Base-by-base conservation (phyloP, 768 basidiomycete species). In the Rhizopogon rudus region DNA sequence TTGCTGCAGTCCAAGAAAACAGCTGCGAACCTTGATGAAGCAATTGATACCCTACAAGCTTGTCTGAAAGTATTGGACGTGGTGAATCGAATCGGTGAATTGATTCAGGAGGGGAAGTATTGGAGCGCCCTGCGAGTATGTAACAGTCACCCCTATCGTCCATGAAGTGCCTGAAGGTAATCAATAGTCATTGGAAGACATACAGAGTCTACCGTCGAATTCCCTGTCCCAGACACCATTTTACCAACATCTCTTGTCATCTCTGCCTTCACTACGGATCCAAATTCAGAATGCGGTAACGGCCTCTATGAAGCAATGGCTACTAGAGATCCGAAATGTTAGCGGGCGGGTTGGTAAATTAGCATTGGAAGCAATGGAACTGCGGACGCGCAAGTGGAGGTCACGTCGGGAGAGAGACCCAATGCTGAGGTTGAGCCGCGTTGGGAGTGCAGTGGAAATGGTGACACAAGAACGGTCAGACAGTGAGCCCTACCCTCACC, bases 81-180 rank as follows among this genome's bases (percentile, higher is more conserved):
- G 56, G 88, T 97, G 13, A 83, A 93, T 70, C 84, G 93, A 43
- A 93, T 98, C 49, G 86, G 91, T 35, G 85, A 92, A 67, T 93
- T 98, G 87, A 89, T 99, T 63, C 81, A 83, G 63, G 87, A 94
- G 63, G 90, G 91, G 52, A 94, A 88, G 75, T 98, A 93, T 72
- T 98, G 93, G 91, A 95, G 93, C 67, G 97, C 97, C 44, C 70
- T 98, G 68, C 79, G 96, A 76, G 93, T 97, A 69, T 70, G 93
- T 78, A 40, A 67, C 63, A 64, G 56, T 68, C 97, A 93, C 94
- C 93, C 43, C 81, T 98, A 45, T 94, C 96, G 71, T 94, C 97
- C 64, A 90, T 98, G 55, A 87, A 93, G 65, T 85, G 81, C 64
- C 88, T 95, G 79, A 49, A 49, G 22, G 20, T 12, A 37, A 10